Conservation (phyloP, 441 rosid genomes). For the Mallotus japonicus region DNA sequence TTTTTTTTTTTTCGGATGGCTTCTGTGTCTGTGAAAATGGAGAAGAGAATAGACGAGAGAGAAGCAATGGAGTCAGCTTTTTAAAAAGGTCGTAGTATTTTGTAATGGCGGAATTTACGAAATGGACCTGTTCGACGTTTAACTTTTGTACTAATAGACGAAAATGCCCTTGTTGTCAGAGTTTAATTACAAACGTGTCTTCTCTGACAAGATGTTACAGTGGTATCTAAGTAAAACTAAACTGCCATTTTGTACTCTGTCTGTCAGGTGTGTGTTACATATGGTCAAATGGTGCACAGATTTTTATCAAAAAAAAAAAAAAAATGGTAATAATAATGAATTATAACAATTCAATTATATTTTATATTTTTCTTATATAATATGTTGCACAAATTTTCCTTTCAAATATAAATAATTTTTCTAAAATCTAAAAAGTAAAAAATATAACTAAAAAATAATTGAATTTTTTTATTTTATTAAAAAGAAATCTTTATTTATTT, state of each 20-base stretch:
- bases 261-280: background rate
- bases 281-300: too few relatives aligned
- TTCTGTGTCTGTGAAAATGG: background rate
- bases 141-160: background rate
- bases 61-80: conserved; percentile 9
- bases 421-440: too few relatives aligned
- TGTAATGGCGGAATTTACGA: conserved; percentile 42
- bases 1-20: too few relatives aligned
- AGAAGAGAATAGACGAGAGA: background rate
- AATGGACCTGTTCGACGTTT: conserved; percentile 19
- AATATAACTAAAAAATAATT: too few relatives aligned
- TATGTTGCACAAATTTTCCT: too few relatives aligned
- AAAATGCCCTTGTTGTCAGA: background rate
- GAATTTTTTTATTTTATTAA: too few relatives aligned
- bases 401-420: too few relatives aligned
- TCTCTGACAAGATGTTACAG: background rate
- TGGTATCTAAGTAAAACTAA: background rate
- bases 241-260: background rate
- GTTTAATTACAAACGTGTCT: background rate
- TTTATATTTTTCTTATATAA: too few relatives aligned
- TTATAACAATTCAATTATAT: too few relatives aligned
- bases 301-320: too few relatives aligned
- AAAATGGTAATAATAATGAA: too few relatives aligned
- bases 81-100: conserved; percentile 15
- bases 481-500: too few relatives aligned